Evolutionary conservation across 257 asterid genomes (phyloP).

Genomic region (Ilex aquifolium): DNA sequence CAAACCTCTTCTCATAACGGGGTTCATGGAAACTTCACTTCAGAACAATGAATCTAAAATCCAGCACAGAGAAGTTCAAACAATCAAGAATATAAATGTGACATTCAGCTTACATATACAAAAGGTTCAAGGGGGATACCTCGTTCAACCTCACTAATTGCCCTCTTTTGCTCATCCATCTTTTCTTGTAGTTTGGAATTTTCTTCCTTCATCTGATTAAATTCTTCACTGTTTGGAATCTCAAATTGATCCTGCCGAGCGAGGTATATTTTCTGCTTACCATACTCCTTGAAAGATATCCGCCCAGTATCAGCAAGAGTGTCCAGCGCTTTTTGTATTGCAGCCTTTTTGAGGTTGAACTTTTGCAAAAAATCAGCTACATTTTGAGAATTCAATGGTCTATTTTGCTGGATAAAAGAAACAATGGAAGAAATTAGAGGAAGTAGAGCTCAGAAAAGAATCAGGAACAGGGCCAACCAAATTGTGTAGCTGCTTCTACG

Average conservation of each 20-base stretch:
- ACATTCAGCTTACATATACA: neutral
- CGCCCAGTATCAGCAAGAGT: slow-evolving; percentile 43
- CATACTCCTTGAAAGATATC: slow-evolving; percentile 76
- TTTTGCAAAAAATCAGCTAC: slow-evolving; percentile 52
- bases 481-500: neutral
- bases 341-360: slow-evolving; percentile 52
- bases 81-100: too few relatives aligned
- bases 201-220: slow-evolving; percentile 71
- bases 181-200: slow-evolving; percentile 65
- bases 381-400: slow-evolving; percentile 49
- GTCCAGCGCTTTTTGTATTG: slow-evolving; percentile 50
- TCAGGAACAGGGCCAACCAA: neutral
- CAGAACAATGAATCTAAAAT: too few relatives aligned
- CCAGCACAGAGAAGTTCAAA: too few relatives aligned
- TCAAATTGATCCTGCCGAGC: slow-evolving; percentile 95
- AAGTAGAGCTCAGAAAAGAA: neutral
- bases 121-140: slow-evolving; percentile 33
- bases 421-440: neutral
- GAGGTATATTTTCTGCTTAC: slow-evolving; percentile 89
- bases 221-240: slow-evolving; percentile 83
- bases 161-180: slow-evolving; percentile 50
- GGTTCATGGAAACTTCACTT: too few relatives aligned
- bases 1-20: too few relatives aligned
- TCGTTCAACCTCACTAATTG: slow-evolving; percentile 60
- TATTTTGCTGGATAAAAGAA: slow-evolving; percentile 40